A percentile compares a stretch with the other conserved stretches of the same genome.
These are phyloP conservation scores for Spergularia bocconei DNA, from an alignment of 148 eudicot genomes.

Conservation along the genomic window DNA sequence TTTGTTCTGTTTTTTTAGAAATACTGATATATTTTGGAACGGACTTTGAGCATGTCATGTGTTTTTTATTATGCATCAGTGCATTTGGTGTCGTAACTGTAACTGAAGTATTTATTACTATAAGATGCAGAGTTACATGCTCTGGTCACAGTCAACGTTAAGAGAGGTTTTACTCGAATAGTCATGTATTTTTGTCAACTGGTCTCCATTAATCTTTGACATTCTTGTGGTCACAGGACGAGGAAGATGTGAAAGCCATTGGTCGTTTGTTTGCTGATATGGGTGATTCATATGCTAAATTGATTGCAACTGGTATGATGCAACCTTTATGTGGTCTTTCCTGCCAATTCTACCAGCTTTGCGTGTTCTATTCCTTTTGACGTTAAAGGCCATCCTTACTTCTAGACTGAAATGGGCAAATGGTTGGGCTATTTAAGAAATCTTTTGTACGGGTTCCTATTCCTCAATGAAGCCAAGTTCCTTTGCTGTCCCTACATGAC, in stretches of 20 bases:
- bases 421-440: not conserved
- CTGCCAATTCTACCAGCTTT: constrained; percentile 10
- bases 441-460: not conserved
- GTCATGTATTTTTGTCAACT: constrained; percentile 3
- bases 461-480: not conserved
- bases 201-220: constrained; percentile 5
- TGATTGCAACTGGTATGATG: constrained; percentile 84
- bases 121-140: not conserved
- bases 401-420: not conserved
- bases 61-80: not conserved
- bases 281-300: constrained; percentile 95
- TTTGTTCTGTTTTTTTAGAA: not conserved
- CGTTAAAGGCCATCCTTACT: not conserved
- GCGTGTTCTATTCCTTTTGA: not conserved
- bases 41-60: not conserved
- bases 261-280: constrained; percentile 98
- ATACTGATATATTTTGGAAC: not conserved
- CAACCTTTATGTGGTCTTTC: constrained; percentile 9
- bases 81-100: not conserved
- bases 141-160: too few species aligned
- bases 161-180: not conserved
- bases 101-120: not conserved
- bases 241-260: constrained; percentile 95
- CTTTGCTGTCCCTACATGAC: not conserved
- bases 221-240: constrained; percentile 56